Conservation (phyloP, 176 grass and related monocot species). For the Oryza rufipogon region DNA sequence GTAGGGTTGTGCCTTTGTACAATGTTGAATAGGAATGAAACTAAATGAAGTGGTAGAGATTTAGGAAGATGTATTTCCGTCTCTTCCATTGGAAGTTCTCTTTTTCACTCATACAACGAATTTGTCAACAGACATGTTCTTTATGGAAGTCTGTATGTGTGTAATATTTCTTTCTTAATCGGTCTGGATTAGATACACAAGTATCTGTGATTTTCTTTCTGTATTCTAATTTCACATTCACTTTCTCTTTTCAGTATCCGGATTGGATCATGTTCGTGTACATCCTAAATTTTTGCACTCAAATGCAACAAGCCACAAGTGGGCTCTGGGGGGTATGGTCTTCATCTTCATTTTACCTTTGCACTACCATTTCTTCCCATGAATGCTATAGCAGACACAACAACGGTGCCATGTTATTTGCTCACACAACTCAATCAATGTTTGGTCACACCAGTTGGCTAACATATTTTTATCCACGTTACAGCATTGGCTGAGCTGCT, state of each 20-base stretch:
- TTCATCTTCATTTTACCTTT: slow-evolving; percentile 29
- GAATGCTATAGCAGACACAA: slow-evolving; percentile 9
- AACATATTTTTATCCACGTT: slow-evolving; percentile 41
- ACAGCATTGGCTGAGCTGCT: slow-evolving; percentile 96
- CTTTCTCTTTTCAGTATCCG: slow-evolving; percentile 55
- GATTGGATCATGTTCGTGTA: slow-evolving; percentile 91
- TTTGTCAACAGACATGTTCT: neutral
- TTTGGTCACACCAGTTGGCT: slow-evolving; percentile 42
- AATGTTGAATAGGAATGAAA: neutral
- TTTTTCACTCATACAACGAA: neutral
- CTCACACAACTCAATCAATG: slow-evolving; percentile 19
- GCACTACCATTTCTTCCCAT: slow-evolving; percentile 20
- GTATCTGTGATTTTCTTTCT: slow-evolving; percentile 39
- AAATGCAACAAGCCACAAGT: slow-evolving; percentile 99
- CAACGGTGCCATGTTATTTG: slow-evolving; percentile 14
- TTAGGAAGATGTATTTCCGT: neutral
- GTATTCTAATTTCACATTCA: slow-evolving; percentile 19
- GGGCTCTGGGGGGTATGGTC: slow-evolving; percentile 87
- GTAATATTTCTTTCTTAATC: neutral
- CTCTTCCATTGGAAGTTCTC: neutral
- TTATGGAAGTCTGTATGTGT: neutral
- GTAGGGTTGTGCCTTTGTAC: neutral
- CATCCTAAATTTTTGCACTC: slow-evolving; percentile 98
- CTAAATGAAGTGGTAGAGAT: neutral
- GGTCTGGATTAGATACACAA: slow-evolving; percentile 73